Base-by-base conservation (phyloP, 441 rosid genomes). In the Eruca vesicaria region DNA sequence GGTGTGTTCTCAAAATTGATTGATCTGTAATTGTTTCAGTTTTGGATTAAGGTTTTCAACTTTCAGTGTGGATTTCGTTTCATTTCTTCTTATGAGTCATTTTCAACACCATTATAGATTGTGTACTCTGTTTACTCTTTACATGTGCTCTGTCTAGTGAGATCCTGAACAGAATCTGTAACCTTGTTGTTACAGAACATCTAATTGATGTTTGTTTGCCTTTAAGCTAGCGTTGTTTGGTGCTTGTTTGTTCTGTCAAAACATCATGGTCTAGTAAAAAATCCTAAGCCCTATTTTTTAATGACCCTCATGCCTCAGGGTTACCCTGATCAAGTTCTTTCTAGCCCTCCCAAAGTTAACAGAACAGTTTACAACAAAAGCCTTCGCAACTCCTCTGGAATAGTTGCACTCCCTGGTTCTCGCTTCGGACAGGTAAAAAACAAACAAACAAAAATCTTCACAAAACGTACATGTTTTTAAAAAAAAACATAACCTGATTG, bases 321-420 rank as follows among this genome's bases (percentile, higher is more conserved):
- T 38, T 11, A 11, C 48, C 48, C 48, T 41, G 48, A 15, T 12
- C 48, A 38, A 12, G 48, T 12, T 38, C 48, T 38, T 38, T 16
- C 7, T 41, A 41, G 48, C 16, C 15, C n/a, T 41, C 7, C 32
- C 32, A 29, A 29, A 1, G 7, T 41, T 3, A 41, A 41, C 48
- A 29, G 5, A 4, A 29, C 32, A 29, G 90, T 84, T 80, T 88
- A 94, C 77, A 87, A 96, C 76, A 96, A 92, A 82, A 85, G 83
- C 84, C 91, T 92, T 56, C 80, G 91, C 81, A 91, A 90, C 78
- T 90, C 91, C 2, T 92, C 97, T 16, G 98, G 98, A 71, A 85
- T 91, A 76, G 86, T 90, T 76, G 87, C 93, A 3, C 97, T 94
- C 83, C 97, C 98, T 28, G 97, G 98, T 72, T 94, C 98, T 4